Base-by-base conservation (phyloP, 2,329 filamentous ascomycete species). In the Cytospora chrysosperma region DNA sequence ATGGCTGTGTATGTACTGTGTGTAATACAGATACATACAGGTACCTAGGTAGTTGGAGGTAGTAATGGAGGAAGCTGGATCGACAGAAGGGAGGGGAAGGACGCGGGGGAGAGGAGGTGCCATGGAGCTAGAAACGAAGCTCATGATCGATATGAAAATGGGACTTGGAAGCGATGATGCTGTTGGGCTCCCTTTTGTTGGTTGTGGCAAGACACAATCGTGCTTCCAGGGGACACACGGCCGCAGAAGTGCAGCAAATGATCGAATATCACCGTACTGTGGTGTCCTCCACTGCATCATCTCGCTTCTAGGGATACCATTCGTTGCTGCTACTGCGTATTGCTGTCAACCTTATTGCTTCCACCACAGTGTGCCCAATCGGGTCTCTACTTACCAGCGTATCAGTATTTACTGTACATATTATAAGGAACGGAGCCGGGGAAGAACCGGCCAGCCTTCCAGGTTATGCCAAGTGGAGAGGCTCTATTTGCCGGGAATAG, bases 21-120 rank as follows among this genome's bases (percentile, higher is more conserved):
- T n/a, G n/a, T n/a, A n/a, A n/a, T 30, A 30, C 28, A 30, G 28
- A 30, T 30, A 4, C 28, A 30, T 30, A 30, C 28, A 30, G 4
- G 4, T 9, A 30, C 28, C 4, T 9, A 30, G 4, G 9, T 30
- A 30, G 28, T 19, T 47, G 21, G n/a, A 21, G 19, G n/a, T 24
- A 9, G 21, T 61, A 55, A 43, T 55, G 59, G 37, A 0, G 10
- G n/a, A 24, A 21, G 7, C 21, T 47, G 40, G 59, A 61, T 61
- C 59, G 59, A 61, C 59, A 55, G 51, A 26, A 61, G 34, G 50
- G 32, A 34, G 57, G 8, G 6, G 24, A 61, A n/a, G n/a, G n/a
- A n/a, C n/a, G 59, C 51, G 51, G 59, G 59, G 59, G 51, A 27
- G 52, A 51, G 26, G 52, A 51, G 59, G 59, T 61, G 59, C 40